A percentile compares a stretch with the other conserved stretches of the same genome.
Evolutionary conservation across 2,329 filamentous ascomycete species (phyloP).

Genomic region (Paraconiothyrium sp.): DNA sequence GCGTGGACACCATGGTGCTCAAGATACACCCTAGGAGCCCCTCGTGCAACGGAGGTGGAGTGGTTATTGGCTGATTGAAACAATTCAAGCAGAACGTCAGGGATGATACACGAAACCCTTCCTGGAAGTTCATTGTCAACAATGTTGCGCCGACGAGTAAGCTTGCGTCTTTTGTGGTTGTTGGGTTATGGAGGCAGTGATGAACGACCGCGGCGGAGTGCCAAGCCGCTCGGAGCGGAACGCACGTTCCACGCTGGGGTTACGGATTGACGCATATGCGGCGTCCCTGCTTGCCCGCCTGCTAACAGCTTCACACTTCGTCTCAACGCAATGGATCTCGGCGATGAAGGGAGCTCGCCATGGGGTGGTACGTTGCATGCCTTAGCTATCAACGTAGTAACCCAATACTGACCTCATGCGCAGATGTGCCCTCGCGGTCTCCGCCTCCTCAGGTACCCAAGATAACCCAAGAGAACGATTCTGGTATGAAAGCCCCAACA

Average conservation of each 20-base stretch:
- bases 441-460: slow-evolving; percentile 53
- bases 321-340: slow-evolving; percentile 51
- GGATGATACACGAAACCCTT: not conserved
- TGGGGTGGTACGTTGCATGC: slow-evolving; percentile 50
- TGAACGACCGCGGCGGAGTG: slow-evolving; percentile 2
- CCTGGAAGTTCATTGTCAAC: not conserved
- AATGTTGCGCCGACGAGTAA: too few relatives aligned
- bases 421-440: slow-evolving; percentile 59
- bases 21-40: not conserved
- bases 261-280: slow-evolving; percentile 13
- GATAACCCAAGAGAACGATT: slow-evolving; percentile 45
- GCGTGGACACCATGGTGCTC: not conserved
- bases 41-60: not conserved
- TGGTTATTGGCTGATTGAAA: not conserved
- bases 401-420: slow-evolving; percentile 18
- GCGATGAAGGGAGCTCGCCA: slow-evolving; percentile 53
- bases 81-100: not conserved
- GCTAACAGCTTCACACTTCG: slow-evolving; percentile 18
- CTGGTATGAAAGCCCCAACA: slow-evolving; percentile 37
- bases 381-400: not conserved
- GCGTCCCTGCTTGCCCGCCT: slow-evolving; percentile 11
- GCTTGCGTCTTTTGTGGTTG: not conserved
- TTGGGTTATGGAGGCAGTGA: not conserved
- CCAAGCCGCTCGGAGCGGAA: slow-evolving; percentile 19
- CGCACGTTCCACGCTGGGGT: slow-evolving; percentile 3